Evolutionary conservation across 306 rosid species (phyloP).

Genomic region (Mimosa pudica): DNA sequence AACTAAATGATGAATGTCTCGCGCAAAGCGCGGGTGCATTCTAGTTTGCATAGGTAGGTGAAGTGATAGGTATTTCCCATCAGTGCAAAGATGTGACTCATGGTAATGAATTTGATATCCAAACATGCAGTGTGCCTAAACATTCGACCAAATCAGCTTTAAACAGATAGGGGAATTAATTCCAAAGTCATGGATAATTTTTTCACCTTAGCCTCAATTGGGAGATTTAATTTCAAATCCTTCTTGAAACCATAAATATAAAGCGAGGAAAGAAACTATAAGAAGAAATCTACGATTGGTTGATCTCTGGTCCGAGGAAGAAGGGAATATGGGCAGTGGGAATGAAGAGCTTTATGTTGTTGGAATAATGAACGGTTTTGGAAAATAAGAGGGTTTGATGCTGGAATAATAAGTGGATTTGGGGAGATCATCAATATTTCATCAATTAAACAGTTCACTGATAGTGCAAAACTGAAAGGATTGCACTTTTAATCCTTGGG

Average conservation of each 20-base stretch:
- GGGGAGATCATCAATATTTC: too few relatives aligned
- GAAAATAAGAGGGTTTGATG: too few relatives aligned
- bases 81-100: background rate
- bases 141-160: background rate
- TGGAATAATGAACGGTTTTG: too few relatives aligned
- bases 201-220: background rate
- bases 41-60: background rate
- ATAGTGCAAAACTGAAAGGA: too few relatives aligned
- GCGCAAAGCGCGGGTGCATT: too few relatives aligned
- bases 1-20: too few relatives aligned
- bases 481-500: too few relatives aligned
- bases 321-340: too few relatives aligned
- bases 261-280: background rate
- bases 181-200: background rate
- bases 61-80: background rate
- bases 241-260: background rate
- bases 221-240: background rate
- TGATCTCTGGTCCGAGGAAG: too few relatives aligned
- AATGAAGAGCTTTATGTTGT: too few relatives aligned
- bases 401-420: too few relatives aligned
- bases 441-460: too few relatives aligned
- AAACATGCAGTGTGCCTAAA: background rate
- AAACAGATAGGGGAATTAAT: background rate
- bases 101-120: background rate
- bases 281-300: conserved; percentile 21